Evolutionary conservation across 768 basidiomycete species (phyloP).

Genomic region (Polyporus arcularius): DNA sequence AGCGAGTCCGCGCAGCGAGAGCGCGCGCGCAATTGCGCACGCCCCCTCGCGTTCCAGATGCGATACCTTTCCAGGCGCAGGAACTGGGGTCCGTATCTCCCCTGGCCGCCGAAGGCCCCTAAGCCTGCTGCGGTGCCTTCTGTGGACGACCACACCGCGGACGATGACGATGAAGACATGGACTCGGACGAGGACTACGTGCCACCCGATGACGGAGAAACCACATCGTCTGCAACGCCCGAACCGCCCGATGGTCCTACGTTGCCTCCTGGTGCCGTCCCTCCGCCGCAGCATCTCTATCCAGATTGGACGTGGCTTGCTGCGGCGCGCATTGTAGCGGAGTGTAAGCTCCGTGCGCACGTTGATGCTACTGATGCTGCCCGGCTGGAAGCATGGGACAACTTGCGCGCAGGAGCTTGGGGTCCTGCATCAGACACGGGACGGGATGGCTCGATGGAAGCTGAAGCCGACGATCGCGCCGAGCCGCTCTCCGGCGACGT

Average conservation of each 20-base stretch:
- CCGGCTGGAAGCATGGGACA: conserved; percentile 6
- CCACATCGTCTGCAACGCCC: neutral
- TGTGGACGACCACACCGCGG: neutral
- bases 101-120: neutral
- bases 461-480: neutral
- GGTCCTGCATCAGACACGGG: neutral
- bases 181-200: conserved; percentile 17
- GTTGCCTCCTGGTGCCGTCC: neutral
- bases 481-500: neutral
- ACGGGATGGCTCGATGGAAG: neutral
- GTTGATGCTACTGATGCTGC: neutral
- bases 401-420: conserved; percentile 13
- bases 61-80: conserved; percentile 20
- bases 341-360: conserved; percentile 2
- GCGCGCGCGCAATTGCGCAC: conserved; percentile 9
- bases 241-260: neutral
- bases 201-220: neutral
- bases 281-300: conserved; percentile 14
- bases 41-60: conserved; percentile 21
- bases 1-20: conserved; percentile 7
- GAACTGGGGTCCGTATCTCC: conserved; percentile 27
- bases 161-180: neutral
- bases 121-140: neutral
- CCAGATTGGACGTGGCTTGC: conserved; percentile 28
- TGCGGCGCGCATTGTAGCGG: conserved; percentile 14